phyloP scores from a whole-genome alignment of 305 asterid species.

The Fraxinus dipetala region DNA sequence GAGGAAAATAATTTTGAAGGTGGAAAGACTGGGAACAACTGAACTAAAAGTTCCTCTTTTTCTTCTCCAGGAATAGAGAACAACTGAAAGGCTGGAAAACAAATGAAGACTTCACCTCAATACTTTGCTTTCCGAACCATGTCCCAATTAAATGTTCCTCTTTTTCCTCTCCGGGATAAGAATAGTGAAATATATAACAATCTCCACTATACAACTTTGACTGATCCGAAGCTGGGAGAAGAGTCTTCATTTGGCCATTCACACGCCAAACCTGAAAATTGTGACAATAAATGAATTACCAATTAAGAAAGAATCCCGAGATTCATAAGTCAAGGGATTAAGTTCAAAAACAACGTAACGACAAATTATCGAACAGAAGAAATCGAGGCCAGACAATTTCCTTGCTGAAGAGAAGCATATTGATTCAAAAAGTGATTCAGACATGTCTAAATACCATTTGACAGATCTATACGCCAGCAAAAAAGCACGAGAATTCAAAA shows the following conservation, averaged over 20 bases:
- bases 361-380: constrained; percentile 13
- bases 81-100: neutral
- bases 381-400: neutral
- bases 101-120: constrained; percentile 47
- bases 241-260: constrained; percentile 52
- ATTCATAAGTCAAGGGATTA: neutral
- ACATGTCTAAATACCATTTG: neutral
- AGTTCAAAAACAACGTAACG: constrained; percentile 4
- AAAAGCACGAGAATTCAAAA: neutral
- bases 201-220: constrained; percentile 74
- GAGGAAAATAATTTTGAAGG: neutral
- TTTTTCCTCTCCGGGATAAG: constrained; percentile 62
- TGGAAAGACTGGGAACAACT: neutral
- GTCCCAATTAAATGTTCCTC: constrained; percentile 72
- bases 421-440: constrained; percentile 6
- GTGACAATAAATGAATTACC: constrained; percentile 23
- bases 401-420: neutral
- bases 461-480: neutral
- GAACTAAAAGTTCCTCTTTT: neutral
- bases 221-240: constrained; percentile 50
- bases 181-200: constrained; percentile 80
- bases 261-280: constrained; percentile 71
- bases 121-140: constrained; percentile 76
- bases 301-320: constrained; percentile 22
- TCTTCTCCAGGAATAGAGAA: neutral